Base-by-base conservation (phyloP, 2,329 filamentous ascomycete species). In the Fusarium tjaetaba region DNA sequence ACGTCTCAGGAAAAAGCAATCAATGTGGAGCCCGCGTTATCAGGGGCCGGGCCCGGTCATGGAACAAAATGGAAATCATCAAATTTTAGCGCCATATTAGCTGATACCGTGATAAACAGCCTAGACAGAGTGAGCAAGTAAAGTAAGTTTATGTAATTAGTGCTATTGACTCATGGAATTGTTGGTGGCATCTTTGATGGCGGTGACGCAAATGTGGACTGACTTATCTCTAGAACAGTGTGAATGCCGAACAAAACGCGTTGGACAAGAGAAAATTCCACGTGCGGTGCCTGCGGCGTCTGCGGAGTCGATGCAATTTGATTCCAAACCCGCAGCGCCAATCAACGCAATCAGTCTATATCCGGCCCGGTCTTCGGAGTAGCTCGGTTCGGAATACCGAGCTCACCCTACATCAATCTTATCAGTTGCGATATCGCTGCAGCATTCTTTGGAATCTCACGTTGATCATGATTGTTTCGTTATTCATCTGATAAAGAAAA, bases 61-160 rank as follows among this genome's bases (percentile, higher is more conserved):
- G 55, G 71, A 74, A 73, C 57, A 68, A 59, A 26, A 63, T 74
- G 49, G 71, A 73, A 68, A 74, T 62, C 70, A 59, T 57, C 55
- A 51, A 66, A 71, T 68, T 70, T 64, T 73, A 73, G 71, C 68
- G 71, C 38, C 62, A 58, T 60, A 55, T 72, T 61, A 61, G 71
- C 60, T 73, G 68, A 72, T 74, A 28, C 26, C 16, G 36, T 36
- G 15, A 36, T 34, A 26, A 26, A 26, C 26, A 26, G 26, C 26
- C 26, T 4, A n/a, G n/a, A n/a, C n/a, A n/a, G n/a, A n/a, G 32
- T 32, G 34, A 10, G 9, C 34, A 36, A 36, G 34, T 26, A 28
- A 39, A 28, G 51, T 28, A 39, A 39, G 13, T 67, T 68, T 68
- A 52, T 28, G 65, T 70, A 70, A 65, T 65, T 65, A 57, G 48